Evolutionary conservation across 768 basidiomycete species (phyloP), one percentile per base, ranked within the genome.

Genomic region (Hypholoma fasciculare): DNA sequence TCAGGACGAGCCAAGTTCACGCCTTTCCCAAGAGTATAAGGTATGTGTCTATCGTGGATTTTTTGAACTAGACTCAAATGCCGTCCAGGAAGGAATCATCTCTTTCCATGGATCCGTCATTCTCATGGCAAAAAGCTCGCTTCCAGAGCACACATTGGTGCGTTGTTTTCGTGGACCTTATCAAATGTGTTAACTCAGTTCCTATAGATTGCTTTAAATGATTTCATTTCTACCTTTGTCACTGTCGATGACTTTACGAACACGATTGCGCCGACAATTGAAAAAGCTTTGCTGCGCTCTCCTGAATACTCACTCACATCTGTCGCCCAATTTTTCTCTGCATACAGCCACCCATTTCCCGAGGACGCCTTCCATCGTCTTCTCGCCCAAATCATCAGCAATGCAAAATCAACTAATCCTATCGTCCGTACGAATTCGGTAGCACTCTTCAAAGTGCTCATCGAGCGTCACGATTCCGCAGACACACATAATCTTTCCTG

Each of bases 231-330:
- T 2, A 78, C 72, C 0, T 82, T 78, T 50, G 68, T 92, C 4
- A 74, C 74, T 1, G 67, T 76, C 0, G 76, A 81, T 0, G 85
- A 88, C 38, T 72, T 94, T 27, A 69, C 70, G 1, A 69, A 74
- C 4, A 71, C 73, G 0, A 74, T 96, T 44, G 72, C 95, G 0
- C 92, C 93, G 0, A 78, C 79, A 0, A 83, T 92, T 38, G 94
- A 96, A 67, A 94, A 93, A 63, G 84, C 90, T 1, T 68, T 96
- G 7, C 72, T 93, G 9, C 85, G 92, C 26, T 89, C 90, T 1
- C 94, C 96, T 0, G 95, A 96, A 70, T 77, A 83, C 42, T 84
- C 89, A 0, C 78, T 96, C 3, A 74, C 76, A 88, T 86, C 85
- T 6, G 77, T 87, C 30, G 68, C 80, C 26, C 76, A 85, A 38